phyloP scores from a whole-genome alignment of 257 asterid genomes.

The Datura wrightii region DNA sequence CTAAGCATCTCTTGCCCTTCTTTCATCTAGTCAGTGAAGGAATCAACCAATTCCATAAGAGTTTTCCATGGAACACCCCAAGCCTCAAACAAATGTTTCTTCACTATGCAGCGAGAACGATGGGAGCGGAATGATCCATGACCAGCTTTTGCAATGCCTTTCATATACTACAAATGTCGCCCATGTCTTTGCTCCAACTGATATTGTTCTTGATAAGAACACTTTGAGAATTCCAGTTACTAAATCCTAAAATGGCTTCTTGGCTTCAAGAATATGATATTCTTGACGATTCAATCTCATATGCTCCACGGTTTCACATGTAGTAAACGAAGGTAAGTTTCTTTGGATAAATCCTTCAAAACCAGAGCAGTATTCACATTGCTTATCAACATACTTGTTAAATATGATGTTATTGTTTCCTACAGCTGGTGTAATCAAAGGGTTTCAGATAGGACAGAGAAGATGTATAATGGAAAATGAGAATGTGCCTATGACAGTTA shows the following conservation, averaged over 20 bases:
- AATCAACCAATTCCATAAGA: too few relatives aligned
- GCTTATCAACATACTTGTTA: conserved; percentile 32
- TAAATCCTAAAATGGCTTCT: conserved; percentile 78
- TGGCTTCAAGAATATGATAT: conserved; percentile 82
- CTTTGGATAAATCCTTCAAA: conserved; percentile 43
- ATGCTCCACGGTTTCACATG: conserved; percentile 78
- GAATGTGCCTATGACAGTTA: conserved; percentile 76
- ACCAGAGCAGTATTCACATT: conserved; percentile 14
- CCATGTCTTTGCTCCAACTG: too few relatives aligned
- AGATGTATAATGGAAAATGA: conserved; percentile 94
- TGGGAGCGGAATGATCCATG: too few relatives aligned
- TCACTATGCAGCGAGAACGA: too few relatives aligned
- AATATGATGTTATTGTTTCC: conserved; percentile 52
- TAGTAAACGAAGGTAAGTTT: conserved; percentile 60
- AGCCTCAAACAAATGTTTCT: too few relatives aligned
- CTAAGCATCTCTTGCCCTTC: too few relatives aligned
- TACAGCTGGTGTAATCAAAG: conserved; percentile 64
- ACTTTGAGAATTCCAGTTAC: conserved; percentile 84
- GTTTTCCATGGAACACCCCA: too few relatives aligned
- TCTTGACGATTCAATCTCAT: conserved; percentile 83
- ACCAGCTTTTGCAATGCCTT: too few relatives aligned
- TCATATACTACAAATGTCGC: too few relatives aligned
- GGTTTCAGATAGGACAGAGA: conserved; percentile 81
- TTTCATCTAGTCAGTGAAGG: too few relatives aligned
- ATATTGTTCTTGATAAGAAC: too few relatives aligned